Percentiles rank a stretch among this genome's conserved stretches.
These are phyloP conservation scores for Aspergillus avenaceus DNA, from an alignment of 495 filamentous ascomycete genomes.

Conservation along the genomic window DNA sequence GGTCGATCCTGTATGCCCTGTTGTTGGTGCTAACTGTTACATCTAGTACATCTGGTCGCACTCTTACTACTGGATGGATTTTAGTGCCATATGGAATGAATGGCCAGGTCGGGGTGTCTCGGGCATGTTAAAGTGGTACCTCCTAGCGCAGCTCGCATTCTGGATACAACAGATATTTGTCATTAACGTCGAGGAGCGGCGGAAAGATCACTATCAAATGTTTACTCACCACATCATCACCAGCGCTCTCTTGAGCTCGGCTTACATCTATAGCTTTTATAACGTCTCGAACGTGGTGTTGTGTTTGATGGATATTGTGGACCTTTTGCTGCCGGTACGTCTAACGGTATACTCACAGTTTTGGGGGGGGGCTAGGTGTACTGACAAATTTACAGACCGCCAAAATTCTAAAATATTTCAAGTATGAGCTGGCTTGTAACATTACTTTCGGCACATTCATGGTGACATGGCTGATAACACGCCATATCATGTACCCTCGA, in stretches of 20 bases:
- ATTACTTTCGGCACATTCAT: constrained; percentile 83
- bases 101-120: constrained; percentile 74
- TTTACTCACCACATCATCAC: constrained; percentile 92
- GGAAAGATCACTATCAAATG: constrained; percentile 97
- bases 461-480: constrained; percentile 74
- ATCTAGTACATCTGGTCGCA: constrained; percentile 73
- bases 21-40: constrained; percentile 5
- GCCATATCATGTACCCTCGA: constrained; percentile 73
- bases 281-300: constrained; percentile 87
- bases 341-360: not conserved
- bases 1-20: not conserved
- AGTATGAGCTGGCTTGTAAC: constrained; percentile 72
- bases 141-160: constrained; percentile 86
- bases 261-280: constrained; percentile 79
- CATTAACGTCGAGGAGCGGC: constrained; percentile 86
- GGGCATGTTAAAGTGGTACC: constrained; percentile 82
- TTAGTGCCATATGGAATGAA: constrained; percentile 72
- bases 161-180: constrained; percentile 93
- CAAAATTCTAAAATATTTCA: constrained; percentile 89
- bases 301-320: constrained; percentile 89
- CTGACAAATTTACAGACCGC: constrained; percentile 58
- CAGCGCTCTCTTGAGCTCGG: constrained; percentile 68
- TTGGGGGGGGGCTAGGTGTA: not conserved
- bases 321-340: constrained; percentile 81
- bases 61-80: constrained; percentile 74